These are phyloP conservation scores for Fomitopsis schrenkii DNA, from an alignment of 1,284 basidiomycete genomes.

Conservation along the genomic window DNA sequence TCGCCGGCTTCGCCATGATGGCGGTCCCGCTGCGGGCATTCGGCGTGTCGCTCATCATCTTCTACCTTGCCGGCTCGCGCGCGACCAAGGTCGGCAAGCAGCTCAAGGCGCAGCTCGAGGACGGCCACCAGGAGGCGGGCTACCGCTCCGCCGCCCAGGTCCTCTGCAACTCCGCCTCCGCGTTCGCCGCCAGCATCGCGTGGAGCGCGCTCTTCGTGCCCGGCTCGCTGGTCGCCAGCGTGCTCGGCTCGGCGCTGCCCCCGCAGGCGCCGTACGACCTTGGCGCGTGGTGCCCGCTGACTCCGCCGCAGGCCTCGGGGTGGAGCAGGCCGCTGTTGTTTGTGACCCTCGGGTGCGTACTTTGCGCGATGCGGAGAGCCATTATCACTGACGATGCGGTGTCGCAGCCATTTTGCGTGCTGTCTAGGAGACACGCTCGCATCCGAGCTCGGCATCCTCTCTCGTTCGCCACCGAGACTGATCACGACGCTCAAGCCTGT, in stretches of 20 bases:
- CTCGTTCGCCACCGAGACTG: conserved; percentile 61
- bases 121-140: conserved; percentile 66
- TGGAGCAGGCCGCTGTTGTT: conserved; percentile 63
- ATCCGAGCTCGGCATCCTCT: conserved; percentile 84
- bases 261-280: conserved; percentile 23
- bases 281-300: conserved; percentile 52
- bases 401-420: conserved; percentile 70
- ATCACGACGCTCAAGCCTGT: conserved; percentile 72
- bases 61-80: conserved; percentile 79
- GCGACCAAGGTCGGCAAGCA: conserved; percentile 82
- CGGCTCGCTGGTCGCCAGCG: conserved; percentile 19
- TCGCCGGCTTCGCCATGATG: conserved; percentile 68
- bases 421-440: conserved; percentile 81
- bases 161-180: conserved; percentile 74
- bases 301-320: conserved; percentile 32
- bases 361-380: neutral
- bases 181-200: conserved; percentile 55
- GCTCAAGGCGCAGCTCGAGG: conserved; percentile 75
- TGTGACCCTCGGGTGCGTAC: conserved; percentile 65
- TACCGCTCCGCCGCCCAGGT: conserved; percentile 81
- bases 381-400: neutral
- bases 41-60: conserved; percentile 71
- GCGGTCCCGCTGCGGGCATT: conserved; percentile 60
- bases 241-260: conserved; percentile 15
- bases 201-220: conserved; percentile 64